These are phyloP conservation scores for Wickerhamomyces sp. DNA, from an alignment of 1,139 yeast genomes.

Conservation along the genomic window DNA sequence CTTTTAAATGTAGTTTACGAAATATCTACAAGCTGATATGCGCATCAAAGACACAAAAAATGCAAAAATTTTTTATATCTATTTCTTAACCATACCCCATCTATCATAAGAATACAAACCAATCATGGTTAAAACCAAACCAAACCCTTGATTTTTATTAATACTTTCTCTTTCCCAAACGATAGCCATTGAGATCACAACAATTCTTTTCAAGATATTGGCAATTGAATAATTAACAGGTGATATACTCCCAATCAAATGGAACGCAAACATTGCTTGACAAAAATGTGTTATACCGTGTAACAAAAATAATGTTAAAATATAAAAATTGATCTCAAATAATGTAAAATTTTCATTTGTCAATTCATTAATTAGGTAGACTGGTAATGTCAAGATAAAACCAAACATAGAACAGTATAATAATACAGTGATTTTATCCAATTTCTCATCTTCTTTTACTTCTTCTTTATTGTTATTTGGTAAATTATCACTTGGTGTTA, in stretches of 20 bases:
- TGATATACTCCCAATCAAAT: conserved; percentile 75
- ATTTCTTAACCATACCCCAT: conserved; percentile 47
- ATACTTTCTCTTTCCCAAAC: conserved; percentile 67
- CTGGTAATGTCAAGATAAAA: conserved; percentile 69
- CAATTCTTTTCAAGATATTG: conserved; percentile 79
- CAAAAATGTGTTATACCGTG: conserved; percentile 81
- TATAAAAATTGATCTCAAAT: conserved; percentile 32
- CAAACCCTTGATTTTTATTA: conserved; percentile 56
- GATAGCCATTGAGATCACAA: conserved; percentile 77
- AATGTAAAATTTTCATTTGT: conserved; percentile 30
- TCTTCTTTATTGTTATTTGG: conserved; percentile 19
- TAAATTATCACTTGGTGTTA: conserved; percentile 24
- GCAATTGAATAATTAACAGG: conserved; percentile 94
- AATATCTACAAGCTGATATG: background rate
- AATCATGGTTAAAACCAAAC: conserved; percentile 60
- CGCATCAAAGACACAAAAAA: background rate
- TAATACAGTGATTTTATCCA: conserved; percentile 79
- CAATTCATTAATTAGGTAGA: conserved; percentile 65
- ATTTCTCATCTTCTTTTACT: conserved; percentile 26
- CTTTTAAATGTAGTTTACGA: background rate
- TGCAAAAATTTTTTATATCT: background rate
- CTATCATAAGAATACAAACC: conserved; percentile 70
- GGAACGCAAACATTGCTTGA: conserved; percentile 86
- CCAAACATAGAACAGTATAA: conserved; percentile 84
- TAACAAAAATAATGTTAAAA: conserved; percentile 37